phyloP scores from a whole-genome alignment of 129 eudicot species.

The Artemisia argyi region DNA sequence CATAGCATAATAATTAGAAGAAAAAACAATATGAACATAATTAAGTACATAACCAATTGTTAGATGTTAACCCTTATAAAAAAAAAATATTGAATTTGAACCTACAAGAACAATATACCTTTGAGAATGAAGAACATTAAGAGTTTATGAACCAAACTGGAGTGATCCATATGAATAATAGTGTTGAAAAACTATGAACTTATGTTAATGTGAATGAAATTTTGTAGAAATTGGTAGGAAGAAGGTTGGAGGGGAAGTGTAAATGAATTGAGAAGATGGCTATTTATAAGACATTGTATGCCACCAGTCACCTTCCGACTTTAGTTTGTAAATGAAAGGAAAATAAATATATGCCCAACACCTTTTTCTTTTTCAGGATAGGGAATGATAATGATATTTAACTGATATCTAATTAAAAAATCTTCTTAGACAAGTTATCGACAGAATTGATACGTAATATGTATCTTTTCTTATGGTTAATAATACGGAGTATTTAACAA shows the following conservation, averaged over 20 bases:
- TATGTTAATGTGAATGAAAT: background rate
- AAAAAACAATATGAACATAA: too few species aligned
- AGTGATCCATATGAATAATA: slow-evolving; percentile 22
- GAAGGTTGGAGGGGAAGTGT: slow-evolving; percentile 17
- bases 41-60: too few species aligned
- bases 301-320: slow-evolving; percentile 20
- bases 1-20: too few species aligned
- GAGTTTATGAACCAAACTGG: slow-evolving; percentile 9
- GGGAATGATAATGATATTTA: background rate
- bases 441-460: background rate
- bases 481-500: too few species aligned
- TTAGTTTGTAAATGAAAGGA: slow-evolving; percentile 7
- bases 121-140: slow-evolving; percentile 4
- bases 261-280: slow-evolving; percentile 8
- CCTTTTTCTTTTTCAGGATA: slow-evolving; percentile 4
- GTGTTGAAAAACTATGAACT: background rate
- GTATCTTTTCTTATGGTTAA: background rate
- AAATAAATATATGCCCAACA: background rate
- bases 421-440: background rate
- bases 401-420: background rate
- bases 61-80: background rate
- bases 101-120: slow-evolving; percentile 4
- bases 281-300: slow-evolving; percentile 8
- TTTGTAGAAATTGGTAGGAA: slow-evolving; percentile 20
- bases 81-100: background rate